Conservation (phyloP, 306 rosid species). For the Prunus mume region DNA sequence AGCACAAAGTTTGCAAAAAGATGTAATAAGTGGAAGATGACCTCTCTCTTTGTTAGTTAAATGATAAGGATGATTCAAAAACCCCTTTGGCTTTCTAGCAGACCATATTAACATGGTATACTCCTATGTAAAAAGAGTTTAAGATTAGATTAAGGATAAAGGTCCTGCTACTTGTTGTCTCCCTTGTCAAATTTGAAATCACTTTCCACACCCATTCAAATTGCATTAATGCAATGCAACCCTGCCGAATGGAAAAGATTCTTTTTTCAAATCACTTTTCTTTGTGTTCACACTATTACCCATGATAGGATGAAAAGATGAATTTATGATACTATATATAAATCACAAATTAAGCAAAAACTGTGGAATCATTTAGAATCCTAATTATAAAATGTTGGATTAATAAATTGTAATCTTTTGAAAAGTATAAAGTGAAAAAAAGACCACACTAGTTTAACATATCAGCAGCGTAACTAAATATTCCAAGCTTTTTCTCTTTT, state of each 20-base stretch:
- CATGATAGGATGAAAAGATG: not conserved
- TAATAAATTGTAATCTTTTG: not conserved
- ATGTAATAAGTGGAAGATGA: not conserved
- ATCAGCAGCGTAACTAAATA: not conserved
- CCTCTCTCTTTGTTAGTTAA: not conserved
- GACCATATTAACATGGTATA: not conserved
- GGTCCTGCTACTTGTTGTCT: not conserved
- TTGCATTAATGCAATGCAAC: not conserved
- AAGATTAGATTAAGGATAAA: not conserved
- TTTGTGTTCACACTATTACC: conserved; percentile 6
- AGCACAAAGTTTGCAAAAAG: not conserved
- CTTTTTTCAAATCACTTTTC: not conserved
- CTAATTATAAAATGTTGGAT: not conserved
- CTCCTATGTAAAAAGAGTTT: not conserved
- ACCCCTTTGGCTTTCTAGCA: not conserved
- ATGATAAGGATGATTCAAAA: not conserved
- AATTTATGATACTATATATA: not conserved
- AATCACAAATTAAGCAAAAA: not conserved
- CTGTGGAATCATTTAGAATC: conserved; percentile 1
- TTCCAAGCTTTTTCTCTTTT: too few species aligned
- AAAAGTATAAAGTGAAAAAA: not conserved
- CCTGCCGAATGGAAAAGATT: not conserved
- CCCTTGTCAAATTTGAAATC: not conserved
- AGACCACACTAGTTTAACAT: not conserved
- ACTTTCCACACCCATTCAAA: not conserved